Conservation (phyloP, 2,329 filamentous ascomycete species). For the Arthrobotrys pseudoclavata region DNA sequence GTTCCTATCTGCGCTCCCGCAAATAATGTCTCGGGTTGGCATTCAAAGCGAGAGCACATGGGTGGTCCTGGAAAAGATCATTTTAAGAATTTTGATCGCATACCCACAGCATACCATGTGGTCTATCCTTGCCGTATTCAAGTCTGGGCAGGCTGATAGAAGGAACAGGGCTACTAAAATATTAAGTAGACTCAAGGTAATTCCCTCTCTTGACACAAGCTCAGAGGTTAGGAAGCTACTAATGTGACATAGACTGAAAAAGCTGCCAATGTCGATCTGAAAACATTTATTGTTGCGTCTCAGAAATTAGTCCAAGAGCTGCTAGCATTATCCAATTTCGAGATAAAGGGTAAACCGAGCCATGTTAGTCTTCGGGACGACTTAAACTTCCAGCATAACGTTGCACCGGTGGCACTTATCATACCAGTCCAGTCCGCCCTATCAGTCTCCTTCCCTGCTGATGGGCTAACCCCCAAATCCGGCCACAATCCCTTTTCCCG, state of each 20-base stretch:
- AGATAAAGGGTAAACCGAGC: slow-evolving; percentile 78
- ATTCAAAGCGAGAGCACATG: slow-evolving; percentile 85
- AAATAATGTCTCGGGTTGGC: slow-evolving; percentile 95
- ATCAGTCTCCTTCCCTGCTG: slow-evolving; percentile 81
- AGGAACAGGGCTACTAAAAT: slow-evolving; percentile 69
- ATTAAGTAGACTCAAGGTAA: slow-evolving; percentile 66
- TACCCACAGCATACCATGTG: slow-evolving; percentile 93
- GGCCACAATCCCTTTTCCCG: slow-evolving; percentile 86
- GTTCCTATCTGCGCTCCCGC: slow-evolving; percentile 78
- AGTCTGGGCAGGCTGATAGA: slow-evolving; percentile 81
- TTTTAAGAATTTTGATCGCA: slow-evolving; percentile 85
- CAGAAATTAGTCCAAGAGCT: slow-evolving; percentile 51
- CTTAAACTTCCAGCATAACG: slow-evolving; percentile 85
- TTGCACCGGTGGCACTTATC: slow-evolving; percentile 84
- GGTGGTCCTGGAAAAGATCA: slow-evolving; percentile 80
- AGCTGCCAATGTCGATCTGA: slow-evolving; percentile 27
- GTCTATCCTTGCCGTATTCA: slow-evolving; percentile 88
- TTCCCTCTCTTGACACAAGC: background rate
- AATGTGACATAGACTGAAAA: slow-evolving; percentile 66
- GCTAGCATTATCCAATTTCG: slow-evolving; percentile 83
- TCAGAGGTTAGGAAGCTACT: background rate
- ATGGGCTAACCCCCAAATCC: slow-evolving; percentile 78
- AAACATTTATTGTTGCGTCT: slow-evolving; percentile 82
- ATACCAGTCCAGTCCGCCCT: slow-evolving; percentile 89
- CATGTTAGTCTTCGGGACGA: slow-evolving; percentile 82